A percentile compares a stretch with the other conserved stretches of the same genome.
Evolutionary conservation across 108 stramenopile genomes (phyloP).

Genomic region (Aurantiochytrium sp.): DNA sequence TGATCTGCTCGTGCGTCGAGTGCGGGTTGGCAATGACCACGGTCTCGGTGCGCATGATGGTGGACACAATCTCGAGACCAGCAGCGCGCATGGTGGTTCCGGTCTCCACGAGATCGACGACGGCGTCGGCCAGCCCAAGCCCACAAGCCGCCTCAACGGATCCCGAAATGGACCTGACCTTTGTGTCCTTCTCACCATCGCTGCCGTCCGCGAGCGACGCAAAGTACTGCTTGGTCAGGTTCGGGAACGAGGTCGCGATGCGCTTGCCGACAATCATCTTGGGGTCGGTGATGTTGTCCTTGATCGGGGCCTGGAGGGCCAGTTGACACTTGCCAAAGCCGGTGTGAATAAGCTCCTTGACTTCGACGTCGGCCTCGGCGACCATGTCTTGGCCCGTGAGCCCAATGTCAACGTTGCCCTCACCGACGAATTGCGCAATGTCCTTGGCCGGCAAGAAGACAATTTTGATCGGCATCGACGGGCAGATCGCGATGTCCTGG

Average conservation of each 20-base stretch:
- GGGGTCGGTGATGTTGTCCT: constrained; percentile 58
- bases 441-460: constrained; percentile 89
- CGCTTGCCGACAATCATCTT: constrained; percentile 70
- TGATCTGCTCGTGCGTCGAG: constrained; percentile 68
- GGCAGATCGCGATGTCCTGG: constrained; percentile 74
- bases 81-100: constrained; percentile 98
- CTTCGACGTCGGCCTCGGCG: constrained; percentile 63
- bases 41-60: constrained; percentile 66
- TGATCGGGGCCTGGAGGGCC: constrained; percentile 58
- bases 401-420: constrained; percentile 88
- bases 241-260: constrained; percentile 82
- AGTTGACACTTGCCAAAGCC: constrained; percentile 90
- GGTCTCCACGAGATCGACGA: constrained; percentile 93
- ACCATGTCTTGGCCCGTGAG: constrained; percentile 78
- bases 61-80: constrained; percentile 80
- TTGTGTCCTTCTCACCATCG: constrained; percentile 59
- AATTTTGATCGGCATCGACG: constrained; percentile 73
- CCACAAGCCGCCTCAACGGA: constrained; percentile 92
- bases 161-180: constrained; percentile 78
- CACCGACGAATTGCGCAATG: constrained; percentile 88
- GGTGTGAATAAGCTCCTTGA: constrained; percentile 73
- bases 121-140: constrained; percentile 90
- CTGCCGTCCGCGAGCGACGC: constrained; percentile 57
- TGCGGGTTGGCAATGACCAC: constrained; percentile 63
- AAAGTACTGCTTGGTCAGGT: constrained; percentile 75